A percentile compares a stretch with the other conserved stretches of the same genome.
These are phyloP conservation scores for Fagus crenata DNA, from an alignment of 306 rosid genomes.

Conservation along the genomic window DNA sequence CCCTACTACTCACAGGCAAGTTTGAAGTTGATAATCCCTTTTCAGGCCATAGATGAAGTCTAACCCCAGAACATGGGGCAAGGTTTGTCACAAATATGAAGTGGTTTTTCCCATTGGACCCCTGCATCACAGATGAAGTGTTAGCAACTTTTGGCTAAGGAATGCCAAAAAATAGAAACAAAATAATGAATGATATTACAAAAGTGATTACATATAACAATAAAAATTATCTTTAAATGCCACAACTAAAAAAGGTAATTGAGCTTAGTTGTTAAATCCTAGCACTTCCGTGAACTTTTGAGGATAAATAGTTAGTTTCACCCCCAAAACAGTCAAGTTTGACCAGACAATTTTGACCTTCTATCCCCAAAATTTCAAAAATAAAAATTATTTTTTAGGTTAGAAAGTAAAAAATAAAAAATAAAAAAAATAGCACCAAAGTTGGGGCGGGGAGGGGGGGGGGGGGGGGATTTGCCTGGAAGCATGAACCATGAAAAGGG, in stretches of 20 bases:
- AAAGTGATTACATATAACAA: constrained; percentile 5
- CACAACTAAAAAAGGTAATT: neutral
- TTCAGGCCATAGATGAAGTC: constrained; percentile 94
- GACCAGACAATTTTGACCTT: neutral
- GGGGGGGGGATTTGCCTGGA: too few relatives aligned
- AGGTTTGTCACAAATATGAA: constrained; percentile 93
- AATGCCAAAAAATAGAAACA: constrained; percentile 19
- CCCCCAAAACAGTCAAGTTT: neutral
- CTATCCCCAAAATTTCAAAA: neutral
- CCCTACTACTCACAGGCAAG: constrained; percentile 58
- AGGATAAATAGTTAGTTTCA: neutral
- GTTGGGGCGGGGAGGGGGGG: too few relatives aligned
- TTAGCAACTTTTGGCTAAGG: constrained; percentile 21
- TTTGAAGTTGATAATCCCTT: constrained; percentile 62
- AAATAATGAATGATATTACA: constrained; percentile 5
- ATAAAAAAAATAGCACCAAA: neutral
- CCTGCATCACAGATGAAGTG: constrained; percentile 54
- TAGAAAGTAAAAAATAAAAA: neutral
- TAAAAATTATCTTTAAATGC: neutral
- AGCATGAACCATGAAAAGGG: neutral
- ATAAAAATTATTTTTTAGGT: neutral
- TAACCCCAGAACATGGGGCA: constrained; percentile 93
- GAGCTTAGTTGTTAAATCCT: neutral
- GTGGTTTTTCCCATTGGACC: constrained; percentile 80
- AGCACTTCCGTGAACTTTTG: neutral